Evolutionary conservation across 192 early-diverging fungal genomes (phyloP), one percentile per base, ranked within the genome.

Genomic region (Coemansia sp.): DNA sequence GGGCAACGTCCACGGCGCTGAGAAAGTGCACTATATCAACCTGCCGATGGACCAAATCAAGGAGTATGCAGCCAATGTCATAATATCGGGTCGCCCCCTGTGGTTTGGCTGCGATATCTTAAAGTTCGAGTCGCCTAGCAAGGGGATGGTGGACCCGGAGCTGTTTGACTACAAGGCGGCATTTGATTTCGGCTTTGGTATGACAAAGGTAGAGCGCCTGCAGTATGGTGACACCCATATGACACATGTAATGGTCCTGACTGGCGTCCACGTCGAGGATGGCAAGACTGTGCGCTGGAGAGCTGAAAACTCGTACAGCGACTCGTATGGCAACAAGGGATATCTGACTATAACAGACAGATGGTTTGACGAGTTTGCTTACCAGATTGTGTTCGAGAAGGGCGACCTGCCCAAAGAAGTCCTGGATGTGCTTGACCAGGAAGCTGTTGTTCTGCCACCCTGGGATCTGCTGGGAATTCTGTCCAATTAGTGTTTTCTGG

Each of bases 171-270:
- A 89, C 62, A 76, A 86, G 53, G 55, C 87, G 1, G 89, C 83
- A 3, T 92, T 92, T 70, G 81, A 86, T 62, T 61, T 90, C 59
- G 76, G 65, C 13, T 85, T 89, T 55, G 70, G 75, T 0, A 57
- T 86, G 71, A 85, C 71, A 62, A 92, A 92, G 71, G 88, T 81
- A 19, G 76, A 92, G 63, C 84, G 91, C 22, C 69, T 92, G 61
- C 68, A 88, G 65, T 87, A 89, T 57, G 87, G 86, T 48, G 89
- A 92, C 58, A 87, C 84, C 59, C 33, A 84, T 61, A 92, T 92
- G 89, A 92, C 91, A 10, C 91, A 92, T 48, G 89, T 89, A 13
- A 92, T 92, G 91, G 84, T 90, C 11, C 87, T 91, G 64, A 90
- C 89, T 0, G 90, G 89, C 50, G 89, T 90, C 17, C 89, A 92